Conservation (phyloP, 768 basidiomycete genomes). For the Boletus rex-veris region DNA sequence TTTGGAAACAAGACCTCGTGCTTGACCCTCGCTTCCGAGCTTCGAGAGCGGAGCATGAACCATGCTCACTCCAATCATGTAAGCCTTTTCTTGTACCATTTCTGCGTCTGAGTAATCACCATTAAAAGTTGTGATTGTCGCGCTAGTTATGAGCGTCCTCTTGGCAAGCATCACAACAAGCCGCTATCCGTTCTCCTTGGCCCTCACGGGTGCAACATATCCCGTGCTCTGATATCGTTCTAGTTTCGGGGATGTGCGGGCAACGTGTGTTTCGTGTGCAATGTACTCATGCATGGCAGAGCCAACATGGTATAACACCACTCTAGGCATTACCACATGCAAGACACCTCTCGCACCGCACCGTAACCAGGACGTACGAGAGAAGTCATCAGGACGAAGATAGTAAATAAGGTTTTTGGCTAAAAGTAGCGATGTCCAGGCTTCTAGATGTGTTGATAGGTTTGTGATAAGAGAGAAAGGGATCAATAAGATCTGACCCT, state of each 20-base stretch:
- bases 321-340: slow-evolving; percentile 18
- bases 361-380: slow-evolving; percentile 20
- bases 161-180: slow-evolving; percentile 6
- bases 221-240: not conserved
- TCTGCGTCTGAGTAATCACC: not conserved
- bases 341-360: slow-evolving; percentile 10
- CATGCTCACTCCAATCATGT: slow-evolving; percentile 18
- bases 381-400: slow-evolving; percentile 19
- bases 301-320: slow-evolving; percentile 3
- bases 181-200: not conserved
- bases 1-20: slow-evolving; percentile 24
- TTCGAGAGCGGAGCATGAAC: slow-evolving; percentile 23
- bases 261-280: slow-evolving; percentile 20
- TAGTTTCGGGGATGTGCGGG: not conserved
- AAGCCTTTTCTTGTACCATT: slow-evolving; percentile 5
- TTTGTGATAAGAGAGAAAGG: slow-evolving; percentile 9
- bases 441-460: slow-evolving; percentile 25
- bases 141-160: slow-evolving; percentile 4
- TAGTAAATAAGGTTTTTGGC: slow-evolving; percentile 28
- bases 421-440: slow-evolving; percentile 22
- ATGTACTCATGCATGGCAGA: slow-evolving; percentile 5
- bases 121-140: not conserved
- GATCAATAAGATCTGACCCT: slow-evolving; percentile 20
- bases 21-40: slow-evolving; percentile 22
- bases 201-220: not conserved